A percentile compares a stretch with the other conserved stretches of the same genome.
Conservation (phyloP, 306 rosid genomes). For the Trifolium dubium region DNA sequence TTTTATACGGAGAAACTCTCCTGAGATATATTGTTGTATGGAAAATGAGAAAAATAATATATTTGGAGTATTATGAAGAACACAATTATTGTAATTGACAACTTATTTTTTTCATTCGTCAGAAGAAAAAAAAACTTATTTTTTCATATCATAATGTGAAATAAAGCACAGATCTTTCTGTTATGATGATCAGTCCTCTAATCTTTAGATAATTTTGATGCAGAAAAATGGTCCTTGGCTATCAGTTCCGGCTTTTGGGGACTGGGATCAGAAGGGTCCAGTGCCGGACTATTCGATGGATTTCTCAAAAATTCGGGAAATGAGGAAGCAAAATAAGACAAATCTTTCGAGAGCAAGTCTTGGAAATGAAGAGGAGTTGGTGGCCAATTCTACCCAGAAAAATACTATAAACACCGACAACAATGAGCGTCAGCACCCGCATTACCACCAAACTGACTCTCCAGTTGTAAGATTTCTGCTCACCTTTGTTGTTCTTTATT, state of each 20-base stretch:
- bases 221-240: conserved; percentile 92
- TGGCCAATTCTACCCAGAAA: conserved; percentile 54
- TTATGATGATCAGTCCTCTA: conserved; percentile 17
- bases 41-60: too few species aligned
- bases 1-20: too few species aligned
- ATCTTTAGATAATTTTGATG: conserved; percentile 24
- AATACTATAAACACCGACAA: conserved; percentile 43
- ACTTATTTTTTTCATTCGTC: conserved; percentile 14
- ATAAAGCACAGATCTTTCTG: not conserved
- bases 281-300: conserved; percentile 94
- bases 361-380: conserved; percentile 94
- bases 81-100: not conserved
- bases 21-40: too few species aligned
- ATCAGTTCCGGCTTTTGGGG: conserved; percentile 96
- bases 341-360: conserved; percentile 90
- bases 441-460: conserved; percentile 66
- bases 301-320: conserved; percentile 95
- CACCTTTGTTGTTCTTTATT: conserved; percentile 35
- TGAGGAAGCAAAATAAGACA: conserved; percentile 91
- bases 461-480: conserved; percentile 72
- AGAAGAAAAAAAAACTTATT: too few species aligned
- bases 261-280: conserved; percentile 95
- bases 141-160: conserved; percentile 19
- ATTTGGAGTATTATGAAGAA: not conserved
- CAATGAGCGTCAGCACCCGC: conserved; percentile 60